Percentiles rank a stretch among this genome's conserved stretches.
These are phyloP conservation scores for Neonectria coccinea DNA, from an alignment of 2,329 filamentous ascomycete species.

Conservation along the genomic window DNA sequence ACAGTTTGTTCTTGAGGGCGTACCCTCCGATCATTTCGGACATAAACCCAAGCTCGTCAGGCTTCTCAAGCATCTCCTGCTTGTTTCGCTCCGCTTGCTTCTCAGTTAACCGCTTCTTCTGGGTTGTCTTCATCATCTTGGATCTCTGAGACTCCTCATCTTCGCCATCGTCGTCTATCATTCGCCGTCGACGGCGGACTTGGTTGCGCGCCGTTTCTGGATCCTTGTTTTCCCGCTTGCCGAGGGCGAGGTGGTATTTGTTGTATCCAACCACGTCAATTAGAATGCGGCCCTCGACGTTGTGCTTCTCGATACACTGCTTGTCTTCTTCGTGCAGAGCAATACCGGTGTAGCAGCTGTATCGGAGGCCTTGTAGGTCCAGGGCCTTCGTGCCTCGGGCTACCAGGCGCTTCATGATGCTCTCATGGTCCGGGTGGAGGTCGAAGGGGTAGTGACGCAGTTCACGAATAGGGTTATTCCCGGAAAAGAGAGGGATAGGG, in stretches of 20 bases:
- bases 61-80: slow-evolving; percentile 52
- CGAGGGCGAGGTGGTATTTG: slow-evolving; percentile 54
- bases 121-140: slow-evolving; percentile 24
- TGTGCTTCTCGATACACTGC: slow-evolving; percentile 45
- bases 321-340: slow-evolving; percentile 46
- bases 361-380: slow-evolving; percentile 56
- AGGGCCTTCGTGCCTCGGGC: slow-evolving; percentile 55
- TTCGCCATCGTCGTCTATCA: neutral
- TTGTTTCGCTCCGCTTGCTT: slow-evolving; percentile 54
- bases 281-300: slow-evolving; percentile 56
- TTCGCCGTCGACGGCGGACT: slow-evolving; percentile 15
- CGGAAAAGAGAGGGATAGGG: slow-evolving; percentile 49
- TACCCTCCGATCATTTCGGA: slow-evolving; percentile 58
- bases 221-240: slow-evolving; percentile 51
- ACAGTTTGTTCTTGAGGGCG: slow-evolving; percentile 59
- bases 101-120: slow-evolving; percentile 46
- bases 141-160: slow-evolving; percentile 15
- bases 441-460: slow-evolving; percentile 54
- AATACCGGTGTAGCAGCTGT: slow-evolving; percentile 57
- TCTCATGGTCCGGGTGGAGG: slow-evolving; percentile 47
- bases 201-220: slow-evolving; percentile 43
- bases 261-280: slow-evolving; percentile 57
- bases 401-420: slow-evolving; percentile 46
- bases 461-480: slow-evolving; percentile 56
- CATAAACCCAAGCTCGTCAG: slow-evolving; percentile 56